Percentiles rank a stretch among this genome's conserved stretches.
Evolutionary conservation across 2,329 filamentous ascomycete species (phyloP).

Genomic region (Ophiostoma angusticollis): DNA sequence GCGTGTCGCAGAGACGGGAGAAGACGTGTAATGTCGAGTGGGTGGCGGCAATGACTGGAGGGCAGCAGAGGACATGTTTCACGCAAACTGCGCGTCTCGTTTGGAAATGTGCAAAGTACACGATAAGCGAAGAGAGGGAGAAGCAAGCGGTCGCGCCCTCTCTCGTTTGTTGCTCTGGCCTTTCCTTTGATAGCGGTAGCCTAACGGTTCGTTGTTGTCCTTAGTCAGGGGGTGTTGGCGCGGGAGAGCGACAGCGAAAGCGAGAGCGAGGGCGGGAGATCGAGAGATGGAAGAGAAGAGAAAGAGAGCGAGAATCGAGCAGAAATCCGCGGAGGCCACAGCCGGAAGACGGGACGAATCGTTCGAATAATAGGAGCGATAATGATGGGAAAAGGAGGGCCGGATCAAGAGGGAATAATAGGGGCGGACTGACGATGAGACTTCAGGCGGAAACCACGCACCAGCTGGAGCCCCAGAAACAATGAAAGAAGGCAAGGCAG

Average conservation of each 20-base stretch:
- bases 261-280: not conserved
- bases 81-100: slow-evolving; percentile 7
- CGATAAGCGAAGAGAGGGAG: not conserved
- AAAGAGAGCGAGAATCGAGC: not conserved
- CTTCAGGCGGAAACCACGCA: too few relatives aligned
- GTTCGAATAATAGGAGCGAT: not conserved
- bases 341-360: too few relatives aligned
- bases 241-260: not conserved
- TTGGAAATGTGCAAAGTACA: not conserved
- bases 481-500: slow-evolving; percentile 1
- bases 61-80: slow-evolving; percentile 49
- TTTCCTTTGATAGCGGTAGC: too few relatives aligned
- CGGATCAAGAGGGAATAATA: not conserved
- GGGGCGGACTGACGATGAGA: too few relatives aligned
- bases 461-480: too few relatives aligned
- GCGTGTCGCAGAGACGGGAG: slow-evolving; percentile 37
- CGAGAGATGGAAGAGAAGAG: not conserved
- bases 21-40: slow-evolving; percentile 38
- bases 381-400: not conserved
- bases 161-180: not conserved
- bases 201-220: too few relatives aligned
- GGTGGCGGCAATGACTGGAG: slow-evolving; percentile 46
- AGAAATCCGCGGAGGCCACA: too few relatives aligned
- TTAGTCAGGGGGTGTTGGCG: too few relatives aligned
- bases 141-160: too few relatives aligned